Base-by-base conservation (phyloP, 257 asterid species). In the Solanum medicagineum region DNA sequence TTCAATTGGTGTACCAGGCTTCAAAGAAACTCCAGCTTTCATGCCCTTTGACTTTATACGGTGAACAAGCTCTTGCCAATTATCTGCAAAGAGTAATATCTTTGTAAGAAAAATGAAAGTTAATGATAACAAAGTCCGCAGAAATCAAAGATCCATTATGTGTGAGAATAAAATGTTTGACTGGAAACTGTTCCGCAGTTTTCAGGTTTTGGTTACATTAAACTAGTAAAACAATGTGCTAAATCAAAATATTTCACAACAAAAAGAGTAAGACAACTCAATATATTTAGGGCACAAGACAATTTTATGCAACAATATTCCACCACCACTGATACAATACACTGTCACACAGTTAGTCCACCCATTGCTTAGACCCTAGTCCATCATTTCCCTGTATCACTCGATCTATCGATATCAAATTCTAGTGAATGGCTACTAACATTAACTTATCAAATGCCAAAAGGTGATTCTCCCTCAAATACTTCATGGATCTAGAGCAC, bases 1-100 rank as follows among this genome's bases (percentile, higher is more conserved):
- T 89, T 97, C 98, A 51, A 95, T 81, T 42, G 98, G 95, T 62
- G 98, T 97, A 81, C 93, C 94, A 54, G 98, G 99, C 92, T 92
- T 96, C 87, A 95, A 88, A 63, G 98, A 88, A 87, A 94, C 97
- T 24, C 98, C 98, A 53, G 98, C 90, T 80, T 83, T 94, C 99
- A 96, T 96, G 87, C 97, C 97, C 88, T 90, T 92, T n/a, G 94
- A 91, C 91, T 95, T 96, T 89, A 96, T 95, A 83, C 55, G 82
- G 71, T 86, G 89, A 56, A 96, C 89, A 79, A 96, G 94, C 89
- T 96, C 98, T 88, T 84, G 93, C 98, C 98, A 96, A 80, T 95
- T 94, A 87, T 95, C 98, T 96, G 93, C 55, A 87, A n/a, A 51
- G 81, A 36, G 6, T 69, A 70, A 36, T 44, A 45, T 79, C 66